These are phyloP conservation scores for Mortierella sp. DNA, from an alignment of 371 early-diverging fungal genomes.

Conservation along the genomic window DNA sequence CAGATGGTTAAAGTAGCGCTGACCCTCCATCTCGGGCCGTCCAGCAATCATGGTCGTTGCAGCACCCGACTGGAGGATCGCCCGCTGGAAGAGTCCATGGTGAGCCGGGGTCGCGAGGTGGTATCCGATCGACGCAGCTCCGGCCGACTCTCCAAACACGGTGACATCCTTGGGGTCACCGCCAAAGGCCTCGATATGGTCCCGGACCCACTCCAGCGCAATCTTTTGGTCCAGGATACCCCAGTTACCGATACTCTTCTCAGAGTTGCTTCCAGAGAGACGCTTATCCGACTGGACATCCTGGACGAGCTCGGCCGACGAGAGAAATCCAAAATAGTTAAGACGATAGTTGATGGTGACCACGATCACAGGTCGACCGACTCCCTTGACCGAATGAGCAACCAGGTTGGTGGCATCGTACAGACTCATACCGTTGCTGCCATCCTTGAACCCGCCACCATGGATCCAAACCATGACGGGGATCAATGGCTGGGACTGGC, in stretches of 20 bases:
- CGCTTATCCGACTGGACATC: slow-evolving; percentile 30
- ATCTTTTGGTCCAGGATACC: slow-evolving; percentile 63
- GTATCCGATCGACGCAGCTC: slow-evolving; percentile 60
- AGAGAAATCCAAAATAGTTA: slow-evolving; percentile 58
- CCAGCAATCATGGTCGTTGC: slow-evolving; percentile 42
- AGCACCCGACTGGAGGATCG: slow-evolving; percentile 58
- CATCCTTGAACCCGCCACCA: slow-evolving; percentile 52
- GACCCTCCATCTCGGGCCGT: slow-evolving; percentile 37
- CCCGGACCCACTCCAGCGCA: slow-evolving; percentile 65
- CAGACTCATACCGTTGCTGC: slow-evolving; percentile 42
- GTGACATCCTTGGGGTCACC: slow-evolving; percentile 65
- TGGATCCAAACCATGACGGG: slow-evolving; percentile 61
- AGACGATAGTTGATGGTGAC: slow-evolving; percentile 58
- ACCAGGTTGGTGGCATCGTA: slow-evolving; percentile 44
- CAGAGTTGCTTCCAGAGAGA: slow-evolving; percentile 10
- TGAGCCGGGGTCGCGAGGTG: slow-evolving; percentile 38
- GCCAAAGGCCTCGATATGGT: slow-evolving; percentile 67
- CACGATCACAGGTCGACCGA: slow-evolving; percentile 55
- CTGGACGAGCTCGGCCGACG: slow-evolving; percentile 47
- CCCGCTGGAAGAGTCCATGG: slow-evolving; percentile 57
- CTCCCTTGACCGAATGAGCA: slow-evolving; percentile 22
- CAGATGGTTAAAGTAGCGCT: slow-evolving; percentile 42
- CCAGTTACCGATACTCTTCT: slow-evolving; percentile 57
- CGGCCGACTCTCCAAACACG: slow-evolving; percentile 65
- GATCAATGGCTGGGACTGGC: slow-evolving; percentile 15